phyloP scores from a whole-genome alignment of 306 rosid genomes.

The Cucumis hystrix region DNA sequence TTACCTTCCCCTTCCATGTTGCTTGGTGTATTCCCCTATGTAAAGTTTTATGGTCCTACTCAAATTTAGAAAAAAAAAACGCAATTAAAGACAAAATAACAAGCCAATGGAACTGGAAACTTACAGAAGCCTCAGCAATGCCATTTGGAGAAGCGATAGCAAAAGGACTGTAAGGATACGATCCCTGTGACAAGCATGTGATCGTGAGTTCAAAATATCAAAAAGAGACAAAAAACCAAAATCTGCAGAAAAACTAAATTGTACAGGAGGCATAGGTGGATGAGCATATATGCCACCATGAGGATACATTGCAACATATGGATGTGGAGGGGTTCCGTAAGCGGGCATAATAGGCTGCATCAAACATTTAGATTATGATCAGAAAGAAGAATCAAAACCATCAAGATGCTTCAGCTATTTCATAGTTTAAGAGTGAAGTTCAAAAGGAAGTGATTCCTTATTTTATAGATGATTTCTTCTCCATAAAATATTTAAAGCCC shows the following conservation, averaged over 20 bases:
- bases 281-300: slow-evolving; percentile 98
- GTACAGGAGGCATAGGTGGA: slow-evolving; percentile 96
- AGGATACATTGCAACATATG: slow-evolving; percentile 98
- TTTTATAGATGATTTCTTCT: neutral
- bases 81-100: slow-evolving; percentile 1
- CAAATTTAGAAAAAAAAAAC: slow-evolving; percentile 6
- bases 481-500: neutral
- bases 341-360: slow-evolving; percentile 98
- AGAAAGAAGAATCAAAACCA: neutral
- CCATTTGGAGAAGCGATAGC: slow-evolving; percentile 93
- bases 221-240: slow-evolving; percentile 7
- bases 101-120: slow-evolving; percentile 18
- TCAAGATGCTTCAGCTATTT: neutral
- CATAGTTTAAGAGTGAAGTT: neutral
- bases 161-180: slow-evolving; percentile 95
- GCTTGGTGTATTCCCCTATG: slow-evolving; percentile 78
- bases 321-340: slow-evolving; percentile 94
- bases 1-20: slow-evolving; percentile 72
- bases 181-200: slow-evolving; percentile 47
- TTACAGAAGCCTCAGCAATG: slow-evolving; percentile 77
- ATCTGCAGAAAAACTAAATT: slow-evolving; percentile 14
- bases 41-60: slow-evolving; percentile 13
- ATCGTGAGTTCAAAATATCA: slow-evolving; percentile 2
- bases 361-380: neutral
- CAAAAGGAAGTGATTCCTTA: neutral